Evolutionary conservation across 208 protist species (phyloP), one percentile per base, ranked within the genome.

Genomic region (Strigomonas culicis): DNA sequence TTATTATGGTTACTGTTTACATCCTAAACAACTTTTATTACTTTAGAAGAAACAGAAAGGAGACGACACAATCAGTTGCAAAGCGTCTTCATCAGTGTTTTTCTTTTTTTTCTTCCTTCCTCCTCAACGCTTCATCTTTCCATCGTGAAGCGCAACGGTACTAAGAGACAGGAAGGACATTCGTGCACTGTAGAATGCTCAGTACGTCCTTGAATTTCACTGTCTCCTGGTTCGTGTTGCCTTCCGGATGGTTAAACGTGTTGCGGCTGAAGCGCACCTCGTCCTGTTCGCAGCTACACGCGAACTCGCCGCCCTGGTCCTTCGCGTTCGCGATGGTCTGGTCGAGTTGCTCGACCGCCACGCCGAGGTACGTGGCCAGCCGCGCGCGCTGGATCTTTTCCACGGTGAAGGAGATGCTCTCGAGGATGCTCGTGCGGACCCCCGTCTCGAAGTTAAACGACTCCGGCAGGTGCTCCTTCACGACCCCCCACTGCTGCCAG

Each of bases 371-470:
- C 8, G 57, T 50, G 39, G 82, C 81, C 53, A 95, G 58, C 32
- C 74, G 63, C 50, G 68, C 65, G 15, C 59, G 61, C 2, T 68
- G 70, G 53, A 95, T 84, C 39, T 65, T 59, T 65, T 88, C 83
- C 50, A 92, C 70, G 17, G 86, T 93, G 64, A 69, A 75, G 69
- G 66, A 68, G 62, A 95, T 76, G 25, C 79, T 80, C 57, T 88
- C 82, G 52, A 92, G 60, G 50, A 95, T 93, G 75, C 77, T 85
- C 30, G 79, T 82, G 56, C 86, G 86, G 60, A 92, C 79, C 31
- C 78, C 75, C 24, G 77, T 73, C 70, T 92, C 85, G 60, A 95
- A 93, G 70, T 86, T 79, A 55, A 90, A 85, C 25, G 80, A 78
- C 68, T 87, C 79, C 1, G 80, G 80, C 30, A 92, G 79, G 57